Percentiles rank a stretch among this genome's conserved stretches.
phyloP scores from a whole-genome alignment of 2,329 filamentous ascomycete species.

The Parastagonospora avenae region DNA sequence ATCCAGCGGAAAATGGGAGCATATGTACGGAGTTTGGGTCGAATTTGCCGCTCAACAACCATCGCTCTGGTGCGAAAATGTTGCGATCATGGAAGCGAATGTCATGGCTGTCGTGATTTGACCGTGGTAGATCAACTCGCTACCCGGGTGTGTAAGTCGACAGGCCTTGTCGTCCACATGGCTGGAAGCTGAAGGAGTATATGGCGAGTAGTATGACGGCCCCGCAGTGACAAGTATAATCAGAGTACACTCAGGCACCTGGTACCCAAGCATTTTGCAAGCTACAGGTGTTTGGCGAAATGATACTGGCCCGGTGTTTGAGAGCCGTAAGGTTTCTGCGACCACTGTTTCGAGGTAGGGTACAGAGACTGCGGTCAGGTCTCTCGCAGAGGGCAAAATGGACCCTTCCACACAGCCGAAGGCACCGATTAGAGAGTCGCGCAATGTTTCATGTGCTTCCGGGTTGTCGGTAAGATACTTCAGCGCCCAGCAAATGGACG shows the following conservation, averaged over 20 bases:
- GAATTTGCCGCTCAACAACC: slow-evolving; percentile 36
- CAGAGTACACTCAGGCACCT: slow-evolving; percentile 5
- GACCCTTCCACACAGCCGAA: not conserved
- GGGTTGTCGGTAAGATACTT: slow-evolving; percentile 12
- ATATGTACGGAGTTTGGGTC: slow-evolving; percentile 5
- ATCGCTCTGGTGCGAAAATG: slow-evolving; percentile 40
- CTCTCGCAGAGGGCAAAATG: not conserved
- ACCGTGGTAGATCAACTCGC: not conserved
- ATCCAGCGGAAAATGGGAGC: slow-evolving; percentile 11
- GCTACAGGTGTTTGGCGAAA: slow-evolving; percentile 4
- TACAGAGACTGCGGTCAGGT: not conserved
- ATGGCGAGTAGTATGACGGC: slow-evolving; percentile 2
- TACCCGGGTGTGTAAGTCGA: not conserved
- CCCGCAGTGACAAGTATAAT: slow-evolving; percentile 10
- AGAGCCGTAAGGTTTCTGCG: slow-evolving; percentile 5
- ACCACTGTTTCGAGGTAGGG: slow-evolving; percentile 11
- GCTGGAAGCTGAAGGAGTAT: not conserved
- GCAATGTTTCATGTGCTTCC: slow-evolving; percentile 3
- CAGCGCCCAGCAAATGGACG: slow-evolving; percentile 8
- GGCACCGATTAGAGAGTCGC: not conserved
- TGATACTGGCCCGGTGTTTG: slow-evolving; percentile 5
- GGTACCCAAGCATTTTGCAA: slow-evolving; percentile 8
- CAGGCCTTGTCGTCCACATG: not conserved
- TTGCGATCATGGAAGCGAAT: not conserved
- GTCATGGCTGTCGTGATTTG: not conserved